These are phyloP conservation scores for Pichia insulana DNA, from an alignment of 805 yeast genomes.

Conservation along the genomic window DNA sequence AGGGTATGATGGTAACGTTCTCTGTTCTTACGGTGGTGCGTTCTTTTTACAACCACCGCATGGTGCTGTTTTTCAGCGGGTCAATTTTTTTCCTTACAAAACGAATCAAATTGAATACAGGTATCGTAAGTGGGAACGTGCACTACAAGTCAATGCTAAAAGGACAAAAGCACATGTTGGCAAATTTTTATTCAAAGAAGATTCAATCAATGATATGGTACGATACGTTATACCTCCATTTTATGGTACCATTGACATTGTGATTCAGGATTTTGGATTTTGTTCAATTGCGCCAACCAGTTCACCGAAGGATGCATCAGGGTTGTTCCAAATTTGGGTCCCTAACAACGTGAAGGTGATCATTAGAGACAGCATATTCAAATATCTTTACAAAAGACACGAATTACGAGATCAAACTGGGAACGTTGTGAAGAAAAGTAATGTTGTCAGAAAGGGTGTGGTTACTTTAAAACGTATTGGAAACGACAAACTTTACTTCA, in stretches of 20 bases:
- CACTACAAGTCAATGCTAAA: conserved; percentile 20
- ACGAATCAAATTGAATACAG: conserved; percentile 34
- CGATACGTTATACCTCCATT: conserved; percentile 63
- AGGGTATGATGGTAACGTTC: conserved; percentile 17
- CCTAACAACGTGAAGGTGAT: conserved; percentile 48
- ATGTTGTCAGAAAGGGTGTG: conserved; percentile 10
- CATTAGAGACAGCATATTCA: conserved; percentile 32
- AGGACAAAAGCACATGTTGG: conserved; percentile 21
- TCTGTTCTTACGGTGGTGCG: conserved; percentile 49
- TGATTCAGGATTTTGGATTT: conserved; percentile 57
- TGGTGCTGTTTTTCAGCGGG: conserved; percentile 38
- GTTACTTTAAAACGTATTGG: conserved; percentile 10
- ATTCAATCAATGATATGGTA: conserved; percentile 26
- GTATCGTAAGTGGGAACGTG: conserved; percentile 27
- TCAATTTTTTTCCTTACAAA: conserved; percentile 25
- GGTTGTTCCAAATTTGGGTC: conserved; percentile 40
- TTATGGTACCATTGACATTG: conserved; percentile 55
- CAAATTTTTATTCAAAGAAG: conserved; percentile 15
- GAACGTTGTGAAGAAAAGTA: conserved; percentile 11
- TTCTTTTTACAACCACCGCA: conserved; percentile 49
- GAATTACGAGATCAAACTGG: conserved; percentile 13
- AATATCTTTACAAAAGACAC: conserved; percentile 20
- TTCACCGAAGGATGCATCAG: conserved; percentile 14
- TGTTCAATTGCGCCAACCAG: conserved; percentile 56
- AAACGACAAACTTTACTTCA: conserved; percentile 16